Evolutionary conservation across 2,329 filamentous ascomycete species (phyloP).

Genomic region (Myriosclerotinia curreyana): DNA sequence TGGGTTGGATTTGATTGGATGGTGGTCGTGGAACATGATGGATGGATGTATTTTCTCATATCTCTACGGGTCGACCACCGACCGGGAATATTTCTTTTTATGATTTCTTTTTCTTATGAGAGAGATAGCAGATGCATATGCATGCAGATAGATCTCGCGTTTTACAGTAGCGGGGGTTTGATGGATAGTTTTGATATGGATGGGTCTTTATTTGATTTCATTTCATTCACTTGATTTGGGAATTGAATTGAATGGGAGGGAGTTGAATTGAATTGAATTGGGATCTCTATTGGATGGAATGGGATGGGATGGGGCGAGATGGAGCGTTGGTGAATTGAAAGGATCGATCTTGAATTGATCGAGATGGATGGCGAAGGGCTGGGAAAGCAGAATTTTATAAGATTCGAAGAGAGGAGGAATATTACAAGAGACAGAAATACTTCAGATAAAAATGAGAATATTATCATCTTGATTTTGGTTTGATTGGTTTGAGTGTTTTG

Average conservation of each 20-base stretch:
- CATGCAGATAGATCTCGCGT: conserved; percentile 10
- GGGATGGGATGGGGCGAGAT: background rate
- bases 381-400: background rate
- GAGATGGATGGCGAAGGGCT: background rate
- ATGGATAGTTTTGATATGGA: conserved; percentile 9
- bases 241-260: background rate
- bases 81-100: conserved; percentile 16
- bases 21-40: background rate
- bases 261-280: too few relatives aligned
- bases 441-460: conserved; percentile 5
- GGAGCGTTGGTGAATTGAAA: background rate
- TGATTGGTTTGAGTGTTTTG: background rate
- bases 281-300: conserved; percentile 6
- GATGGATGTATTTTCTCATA: background rate
- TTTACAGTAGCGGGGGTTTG: conserved; percentile 12
- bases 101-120: conserved; percentile 13
- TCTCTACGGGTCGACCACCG: conserved; percentile 18
- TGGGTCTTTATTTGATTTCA: conserved; percentile 4
- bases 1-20: background rate
- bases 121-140: conserved; percentile 8
- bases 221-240: conserved; percentile 12
- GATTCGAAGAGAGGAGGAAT: background rate
- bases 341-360: background rate
- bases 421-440: conserved; percentile 7
- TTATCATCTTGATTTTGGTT: conserved; percentile 6